These are phyloP conservation scores for Picea glauca DNA, from an alignment of 75 land plant genomes.

Conservation along the genomic window DNA sequence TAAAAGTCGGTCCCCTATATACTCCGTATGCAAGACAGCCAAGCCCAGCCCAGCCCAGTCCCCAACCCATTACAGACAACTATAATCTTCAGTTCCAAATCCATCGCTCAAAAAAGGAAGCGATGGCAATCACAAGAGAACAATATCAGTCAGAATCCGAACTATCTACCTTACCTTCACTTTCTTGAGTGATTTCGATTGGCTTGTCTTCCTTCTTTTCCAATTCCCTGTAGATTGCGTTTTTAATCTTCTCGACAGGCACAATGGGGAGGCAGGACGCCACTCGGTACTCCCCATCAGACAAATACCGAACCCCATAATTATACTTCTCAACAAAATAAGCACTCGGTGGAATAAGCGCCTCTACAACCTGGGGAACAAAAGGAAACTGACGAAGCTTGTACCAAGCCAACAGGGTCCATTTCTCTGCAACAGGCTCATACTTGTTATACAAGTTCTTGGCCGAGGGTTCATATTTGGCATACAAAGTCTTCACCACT, in stretches of 20 bases:
- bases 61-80: no score
- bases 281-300: slow-evolving; percentile 48
- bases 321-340: slow-evolving; percentile 71
- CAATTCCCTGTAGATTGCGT: background rate
- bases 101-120: no score
- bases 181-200: no score
- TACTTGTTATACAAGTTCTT: background rate
- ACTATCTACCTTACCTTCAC: no score
- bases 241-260: slow-evolving; percentile 65
- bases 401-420: slow-evolving; percentile 57
- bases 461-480: slow-evolving; percentile 56
- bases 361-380: slow-evolving; percentile 62
- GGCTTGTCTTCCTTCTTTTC: background rate
- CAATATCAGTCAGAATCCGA: no score
- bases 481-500: slow-evolving; percentile 36
- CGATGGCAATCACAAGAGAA: no score
- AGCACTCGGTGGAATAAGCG: slow-evolving; percentile 65
- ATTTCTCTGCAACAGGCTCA: slow-evolving; percentile 52
- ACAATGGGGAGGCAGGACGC: slow-evolving; percentile 60
- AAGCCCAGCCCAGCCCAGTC: no score
- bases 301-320: slow-evolving; percentile 36
- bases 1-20: no score
- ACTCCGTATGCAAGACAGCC: no score
- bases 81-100: no score
- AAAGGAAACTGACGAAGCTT: slow-evolving; percentile 60